phyloP scores from a whole-genome alignment of 768 basidiomycete genomes.

The Pleurotus sapidus region DNA sequence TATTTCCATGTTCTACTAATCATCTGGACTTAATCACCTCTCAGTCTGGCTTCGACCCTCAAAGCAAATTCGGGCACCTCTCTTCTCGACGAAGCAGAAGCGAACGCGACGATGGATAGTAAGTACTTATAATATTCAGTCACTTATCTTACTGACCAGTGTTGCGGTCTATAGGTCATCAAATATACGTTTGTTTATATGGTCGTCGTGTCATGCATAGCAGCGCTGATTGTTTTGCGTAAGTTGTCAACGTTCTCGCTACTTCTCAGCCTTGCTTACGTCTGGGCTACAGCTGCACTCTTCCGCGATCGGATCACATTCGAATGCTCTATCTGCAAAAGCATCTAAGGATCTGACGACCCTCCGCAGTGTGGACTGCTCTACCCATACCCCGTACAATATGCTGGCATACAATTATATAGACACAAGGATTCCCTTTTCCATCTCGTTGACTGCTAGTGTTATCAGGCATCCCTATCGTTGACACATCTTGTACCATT shows the following conservation, averaged over 20 bases:
- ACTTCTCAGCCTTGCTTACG: slow-evolving; percentile 12
- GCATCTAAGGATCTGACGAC: slow-evolving; percentile 63
- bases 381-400: background rate
- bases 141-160: slow-evolving; percentile 7
- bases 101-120: slow-evolving; percentile 90
- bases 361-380: slow-evolving; percentile 9
- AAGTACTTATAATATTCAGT: slow-evolving; percentile 18
- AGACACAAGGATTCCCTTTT: background rate
- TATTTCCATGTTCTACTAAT: slow-evolving; percentile 5
- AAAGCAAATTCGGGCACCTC: slow-evolving; percentile 88
- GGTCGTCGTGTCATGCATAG: slow-evolving; percentile 70
- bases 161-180: slow-evolving; percentile 45
- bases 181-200: slow-evolving; percentile 87
- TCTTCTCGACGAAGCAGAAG: slow-evolving; percentile 95
- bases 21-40: slow-evolving; percentile 5
- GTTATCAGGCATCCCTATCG: slow-evolving; percentile 8
- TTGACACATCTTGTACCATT: slow-evolving; percentile 7
- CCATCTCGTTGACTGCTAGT: slow-evolving; percentile 6
- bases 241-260: slow-evolving; percentile 22
- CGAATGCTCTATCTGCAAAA: slow-evolving; percentile 81
- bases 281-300: slow-evolving; percentile 53
- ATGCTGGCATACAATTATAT: slow-evolving; percentile 15
- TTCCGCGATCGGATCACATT: slow-evolving; percentile 81
- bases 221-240: slow-evolving; percentile 83
- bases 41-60: slow-evolving; percentile 94